Evolutionary conservation across 495 filamentous ascomycete species (phyloP).

Genomic region (Penicillium salamii): DNA sequence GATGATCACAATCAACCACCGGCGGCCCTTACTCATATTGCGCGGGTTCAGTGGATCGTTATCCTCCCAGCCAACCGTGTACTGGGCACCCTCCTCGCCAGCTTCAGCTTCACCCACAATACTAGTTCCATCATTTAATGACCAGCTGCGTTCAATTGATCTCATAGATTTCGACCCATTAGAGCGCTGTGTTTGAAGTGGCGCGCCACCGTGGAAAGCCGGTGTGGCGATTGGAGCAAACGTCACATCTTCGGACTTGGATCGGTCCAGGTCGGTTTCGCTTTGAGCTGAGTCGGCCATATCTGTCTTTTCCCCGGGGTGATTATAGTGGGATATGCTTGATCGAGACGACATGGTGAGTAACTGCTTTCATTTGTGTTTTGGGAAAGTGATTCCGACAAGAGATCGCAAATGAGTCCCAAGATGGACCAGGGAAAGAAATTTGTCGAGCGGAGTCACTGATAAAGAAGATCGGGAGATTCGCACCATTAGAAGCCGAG

Average conservation of each 20-base stretch:
- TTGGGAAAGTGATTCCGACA: neutral
- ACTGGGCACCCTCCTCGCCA: slow-evolving; percentile 32
- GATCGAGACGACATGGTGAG: neutral
- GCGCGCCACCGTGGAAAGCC: slow-evolving; percentile 5
- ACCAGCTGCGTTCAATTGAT: slow-evolving; percentile 42
- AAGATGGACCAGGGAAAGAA: neutral
- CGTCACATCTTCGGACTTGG: slow-evolving; percentile 16
- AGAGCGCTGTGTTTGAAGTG: slow-evolving; percentile 21
- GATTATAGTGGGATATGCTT: neutral
- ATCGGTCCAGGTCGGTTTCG: slow-evolving; percentile 8
- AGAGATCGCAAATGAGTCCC: neutral
- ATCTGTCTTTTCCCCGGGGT: slow-evolving; percentile 6
- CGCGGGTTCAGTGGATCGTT: slow-evolving; percentile 71
- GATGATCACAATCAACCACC: slow-evolving; percentile 78
- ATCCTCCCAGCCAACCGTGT: slow-evolving; percentile 71
- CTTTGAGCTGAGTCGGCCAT: slow-evolving; percentile 10
- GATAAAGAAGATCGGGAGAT: neutral
- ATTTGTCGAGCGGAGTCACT: neutral
- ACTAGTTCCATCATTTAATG: slow-evolving; percentile 62
- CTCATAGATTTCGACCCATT: slow-evolving; percentile 16
- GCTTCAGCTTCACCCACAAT: slow-evolving; percentile 30
- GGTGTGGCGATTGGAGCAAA: slow-evolving; percentile 29
- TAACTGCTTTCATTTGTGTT: neutral
- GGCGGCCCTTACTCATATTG: slow-evolving; percentile 60
- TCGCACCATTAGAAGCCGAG: slow-evolving; percentile 3